A percentile compares a stretch with the other conserved stretches of the same genome.
Evolutionary conservation across 768 basidiomycete genomes (phyloP).

Genomic region (Boletellus ananiceps): DNA sequence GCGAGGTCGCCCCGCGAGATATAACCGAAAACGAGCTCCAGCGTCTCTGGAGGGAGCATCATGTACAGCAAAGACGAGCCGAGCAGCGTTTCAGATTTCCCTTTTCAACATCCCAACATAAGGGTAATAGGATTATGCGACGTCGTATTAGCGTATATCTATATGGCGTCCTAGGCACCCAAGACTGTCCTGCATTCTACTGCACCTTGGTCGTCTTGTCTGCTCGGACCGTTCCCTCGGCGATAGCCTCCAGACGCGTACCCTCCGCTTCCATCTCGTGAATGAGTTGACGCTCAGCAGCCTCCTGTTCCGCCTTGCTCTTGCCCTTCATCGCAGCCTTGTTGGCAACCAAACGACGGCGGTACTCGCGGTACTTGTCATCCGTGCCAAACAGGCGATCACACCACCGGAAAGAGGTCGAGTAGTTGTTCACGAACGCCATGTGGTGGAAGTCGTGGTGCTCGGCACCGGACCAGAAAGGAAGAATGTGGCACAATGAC

Average conservation of each 20-base stretch:
- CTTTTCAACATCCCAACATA: too few species aligned
- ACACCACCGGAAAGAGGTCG: slow-evolving; percentile 92
- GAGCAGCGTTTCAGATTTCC: too few species aligned
- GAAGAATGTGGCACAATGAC: slow-evolving; percentile 88
- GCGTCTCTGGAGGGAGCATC: slow-evolving; percentile 35
- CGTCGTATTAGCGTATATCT: slow-evolving; percentile 5
- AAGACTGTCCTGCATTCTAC: slow-evolving; percentile 5
- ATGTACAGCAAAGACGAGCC: too few species aligned
- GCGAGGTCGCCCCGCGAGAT: slow-evolving; percentile 27
- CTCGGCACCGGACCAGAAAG: slow-evolving; percentile 97
- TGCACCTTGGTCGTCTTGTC: slow-evolving; percentile 27
- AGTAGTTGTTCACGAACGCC: slow-evolving; percentile 92
- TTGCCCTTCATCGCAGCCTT: slow-evolving; percentile 53
- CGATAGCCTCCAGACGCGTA: slow-evolving; percentile 59
- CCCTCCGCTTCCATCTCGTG: slow-evolving; percentile 75
- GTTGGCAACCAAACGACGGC: slow-evolving; percentile 57
- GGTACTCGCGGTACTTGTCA: slow-evolving; percentile 80
- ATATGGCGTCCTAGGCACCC: background rate
- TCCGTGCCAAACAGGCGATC: slow-evolving; percentile 91
- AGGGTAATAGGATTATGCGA: background rate
- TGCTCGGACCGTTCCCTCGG: slow-evolving; percentile 28
- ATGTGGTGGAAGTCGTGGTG: slow-evolving; percentile 99
- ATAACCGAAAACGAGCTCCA: slow-evolving; percentile 30
- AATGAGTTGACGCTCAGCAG: slow-evolving; percentile 57
- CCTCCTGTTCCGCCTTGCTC: slow-evolving; percentile 47